Evolutionary conservation across 768 basidiomycete species (phyloP).

Genomic region (Trametes maxima): DNA sequence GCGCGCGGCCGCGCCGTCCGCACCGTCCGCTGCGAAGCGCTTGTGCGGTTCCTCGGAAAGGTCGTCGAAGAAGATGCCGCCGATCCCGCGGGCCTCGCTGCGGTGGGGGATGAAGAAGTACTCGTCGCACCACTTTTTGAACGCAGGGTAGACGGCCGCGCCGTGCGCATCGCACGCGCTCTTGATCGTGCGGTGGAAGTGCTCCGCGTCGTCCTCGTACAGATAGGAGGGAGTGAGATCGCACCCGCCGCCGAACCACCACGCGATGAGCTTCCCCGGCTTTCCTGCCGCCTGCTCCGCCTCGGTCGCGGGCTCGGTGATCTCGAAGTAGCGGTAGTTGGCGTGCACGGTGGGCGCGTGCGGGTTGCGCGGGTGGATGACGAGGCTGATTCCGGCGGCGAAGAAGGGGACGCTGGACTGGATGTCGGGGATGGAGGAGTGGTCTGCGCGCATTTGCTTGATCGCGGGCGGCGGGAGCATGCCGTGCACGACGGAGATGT

Average conservation of each 20-base stretch:
- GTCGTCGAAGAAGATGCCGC: conserved; percentile 97
- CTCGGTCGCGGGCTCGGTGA: conserved; percentile 54
- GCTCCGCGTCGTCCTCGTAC: conserved; percentile 80
- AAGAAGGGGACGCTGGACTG: conserved; percentile 85
- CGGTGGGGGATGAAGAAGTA: conserved; percentile 95
- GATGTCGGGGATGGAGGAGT: conserved; percentile 66
- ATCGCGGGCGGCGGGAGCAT: conserved; percentile 86
- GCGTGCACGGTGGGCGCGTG: conserved; percentile 92
- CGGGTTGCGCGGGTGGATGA: conserved; percentile 93
- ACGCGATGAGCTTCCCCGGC: conserved; percentile 67
- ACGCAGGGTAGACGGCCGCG: conserved; percentile 64
- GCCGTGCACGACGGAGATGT: conserved; percentile 91
- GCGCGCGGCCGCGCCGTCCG: conserved; percentile 34
- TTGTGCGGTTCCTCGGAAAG: conserved; percentile 66
- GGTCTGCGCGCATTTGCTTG: conserved; percentile 94
- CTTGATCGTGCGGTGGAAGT: conserved; percentile 85
- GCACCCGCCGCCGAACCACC: conserved; percentile 99
- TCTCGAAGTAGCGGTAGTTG: conserved; percentile 98
- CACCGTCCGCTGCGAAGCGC: conserved; percentile 48
- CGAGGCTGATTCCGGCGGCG: conserved; percentile 88
- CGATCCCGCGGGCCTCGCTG: conserved; percentile 82
- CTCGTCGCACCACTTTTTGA: conserved; percentile 97
- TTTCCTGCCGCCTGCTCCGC: conserved; percentile 26
- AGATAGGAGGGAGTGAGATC: conserved; percentile 96
- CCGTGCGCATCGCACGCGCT: conserved; percentile 76